Evolutionary conservation across 495 filamentous ascomycete genomes (phyloP), one percentile per base, ranked within the genome.

Genomic region (Daldinia loculata): DNA sequence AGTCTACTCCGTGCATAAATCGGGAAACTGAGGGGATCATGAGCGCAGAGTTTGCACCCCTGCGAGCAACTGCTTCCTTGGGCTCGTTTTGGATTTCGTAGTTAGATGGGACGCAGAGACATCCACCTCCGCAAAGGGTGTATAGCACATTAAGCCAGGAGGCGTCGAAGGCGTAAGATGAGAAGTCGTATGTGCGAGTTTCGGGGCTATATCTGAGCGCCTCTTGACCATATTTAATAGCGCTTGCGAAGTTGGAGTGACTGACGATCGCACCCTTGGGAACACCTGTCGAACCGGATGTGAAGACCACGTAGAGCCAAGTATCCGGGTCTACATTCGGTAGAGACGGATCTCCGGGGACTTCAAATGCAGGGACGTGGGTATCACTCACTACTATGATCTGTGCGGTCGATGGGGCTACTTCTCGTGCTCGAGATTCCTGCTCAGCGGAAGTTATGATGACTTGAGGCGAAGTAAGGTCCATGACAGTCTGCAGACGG

Each of bases 91-190:
- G 30, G 8, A 30, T 36, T 12, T 57, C 19, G 7, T 27, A n/a
- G 32, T 57, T 29, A 24, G 30, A 38, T 22, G 55, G 55, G 6
- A 57, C 55, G 26, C 55, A 57, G 9, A 57, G 19, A 39, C 55
- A 57, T 9, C 30, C 55, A 2, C 55, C 55, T 11, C 32, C 34
- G 17, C 17, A 17, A 6, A 57, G 55, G 4, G 55, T 57, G 17
- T 24, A 17, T 30, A 57, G 15, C 7, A 27, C 29, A n/a, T 57
- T 29, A 11, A 38, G 15, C 19, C 19, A 24, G 7, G 55, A 24
- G 17, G 34, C 32, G 14, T 57, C 55, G 34, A 57, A 57, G 14
- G 55, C 55, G 24, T 57, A 57, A 6, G 55, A 57, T 12, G 55
- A 30, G 19, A 57, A 57, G 19, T 57, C 19, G 6, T 36, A 29